These are phyloP conservation scores for Karstenula rhodostoma DNA, from an alignment of 2,329 filamentous ascomycete genomes.

Conservation along the genomic window DNA sequence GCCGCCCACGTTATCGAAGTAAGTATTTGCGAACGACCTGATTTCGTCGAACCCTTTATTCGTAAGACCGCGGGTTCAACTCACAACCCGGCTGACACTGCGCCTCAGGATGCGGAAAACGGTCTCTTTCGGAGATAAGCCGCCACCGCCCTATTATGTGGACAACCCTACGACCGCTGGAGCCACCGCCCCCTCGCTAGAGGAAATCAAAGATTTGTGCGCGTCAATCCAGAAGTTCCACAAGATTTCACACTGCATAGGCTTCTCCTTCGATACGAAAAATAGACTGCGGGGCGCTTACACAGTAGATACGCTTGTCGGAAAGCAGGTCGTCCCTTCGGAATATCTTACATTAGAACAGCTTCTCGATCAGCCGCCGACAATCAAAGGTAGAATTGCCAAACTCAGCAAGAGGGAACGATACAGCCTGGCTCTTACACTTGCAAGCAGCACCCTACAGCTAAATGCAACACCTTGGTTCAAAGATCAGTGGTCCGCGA, in stretches of 20 bases:
- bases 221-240: constrained; percentile 42
- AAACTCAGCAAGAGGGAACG: constrained; percentile 48
- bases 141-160: constrained; percentile 42
- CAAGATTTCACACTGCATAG: constrained; percentile 37
- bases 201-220: constrained; percentile 48
- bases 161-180: constrained; percentile 26
- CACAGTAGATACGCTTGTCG: constrained; percentile 24
- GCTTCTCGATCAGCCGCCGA: constrained; percentile 36
- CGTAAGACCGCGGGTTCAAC: constrained; percentile 5
- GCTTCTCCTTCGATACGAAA: constrained; percentile 44
- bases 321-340: constrained; percentile 21
- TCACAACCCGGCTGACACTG: constrained; percentile 9
- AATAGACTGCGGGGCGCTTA: constrained; percentile 42
- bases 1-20: constrained; percentile 33
- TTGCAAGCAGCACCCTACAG: constrained; percentile 47
- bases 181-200: constrained; percentile 19
- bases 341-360: constrained; percentile 43
- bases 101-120: constrained; percentile 36
- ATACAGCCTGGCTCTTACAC: constrained; percentile 45
- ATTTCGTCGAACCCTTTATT: neutral
- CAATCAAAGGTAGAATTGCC: constrained; percentile 33
- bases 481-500: constrained; percentile 42
- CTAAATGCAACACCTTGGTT: constrained; percentile 50
- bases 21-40: constrained; percentile 10
- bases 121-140: constrained; percentile 43